Evolutionary conservation across 306 rosid genomes (phyloP).

Genomic region (Quercus cerris): DNA sequence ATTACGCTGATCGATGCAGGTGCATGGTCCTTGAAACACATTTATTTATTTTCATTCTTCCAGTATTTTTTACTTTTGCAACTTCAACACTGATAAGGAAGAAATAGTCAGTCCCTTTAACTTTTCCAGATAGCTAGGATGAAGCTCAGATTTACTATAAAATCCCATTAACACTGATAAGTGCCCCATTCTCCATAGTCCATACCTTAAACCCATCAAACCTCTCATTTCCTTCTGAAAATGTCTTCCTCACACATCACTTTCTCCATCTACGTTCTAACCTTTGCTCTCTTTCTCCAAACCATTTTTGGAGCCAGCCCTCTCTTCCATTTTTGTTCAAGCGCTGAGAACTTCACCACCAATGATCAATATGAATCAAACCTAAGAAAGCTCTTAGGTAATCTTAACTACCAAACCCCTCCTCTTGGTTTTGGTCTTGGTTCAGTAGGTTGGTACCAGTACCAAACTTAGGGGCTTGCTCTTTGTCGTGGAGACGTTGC

Average conservation of each 20-base stretch:
- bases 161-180: background rate
- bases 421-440: background rate
- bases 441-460: background rate
- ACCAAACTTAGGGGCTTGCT: background rate
- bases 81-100: too few species aligned
- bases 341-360: slow-evolving; percentile 1
- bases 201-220: background rate
- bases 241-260: background rate
- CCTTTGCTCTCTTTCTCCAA: background rate
- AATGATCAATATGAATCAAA: background rate
- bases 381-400: background rate
- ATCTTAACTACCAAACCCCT: background rate
- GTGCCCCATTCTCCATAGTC: background rate
- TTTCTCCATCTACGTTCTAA: background rate
- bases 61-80: too few species aligned
- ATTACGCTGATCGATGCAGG: too few species aligned
- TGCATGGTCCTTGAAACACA: too few species aligned
- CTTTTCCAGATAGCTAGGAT: too few species aligned
- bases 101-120: too few species aligned
- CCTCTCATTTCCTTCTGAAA: background rate
- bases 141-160: background rate
- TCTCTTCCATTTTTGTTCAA: background rate
- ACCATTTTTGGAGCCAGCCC: background rate
- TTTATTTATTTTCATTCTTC: too few species aligned
- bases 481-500: background rate